Conservation (phyloP, 306 rosid genomes). For the Fragaria iinumae region DNA sequence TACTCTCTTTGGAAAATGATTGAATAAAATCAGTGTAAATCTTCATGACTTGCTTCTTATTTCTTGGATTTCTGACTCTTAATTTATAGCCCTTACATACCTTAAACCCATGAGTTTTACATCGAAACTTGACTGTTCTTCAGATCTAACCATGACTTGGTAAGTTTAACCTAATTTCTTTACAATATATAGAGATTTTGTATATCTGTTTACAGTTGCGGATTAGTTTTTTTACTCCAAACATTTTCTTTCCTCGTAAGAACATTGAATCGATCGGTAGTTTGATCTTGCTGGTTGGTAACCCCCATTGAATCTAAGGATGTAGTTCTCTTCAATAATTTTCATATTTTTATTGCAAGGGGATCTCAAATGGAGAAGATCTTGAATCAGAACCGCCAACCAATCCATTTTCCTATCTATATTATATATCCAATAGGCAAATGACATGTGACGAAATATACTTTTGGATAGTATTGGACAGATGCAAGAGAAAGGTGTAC, state of each 20-base stretch:
- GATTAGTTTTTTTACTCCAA: no score
- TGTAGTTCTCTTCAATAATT: background rate
- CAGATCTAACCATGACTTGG: background rate
- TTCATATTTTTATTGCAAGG: background rate
- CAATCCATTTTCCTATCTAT: background rate
- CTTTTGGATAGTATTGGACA: background rate
- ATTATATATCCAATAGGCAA: background rate
- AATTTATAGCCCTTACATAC: background rate
- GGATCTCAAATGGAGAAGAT: background rate
- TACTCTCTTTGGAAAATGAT: background rate
- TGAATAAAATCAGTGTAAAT: background rate
- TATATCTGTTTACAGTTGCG: no score
- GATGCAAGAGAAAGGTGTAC: background rate
- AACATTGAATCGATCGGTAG: no score
- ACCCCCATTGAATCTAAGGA: background rate
- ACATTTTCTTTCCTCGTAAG: background rate
- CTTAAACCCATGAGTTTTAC: background rate
- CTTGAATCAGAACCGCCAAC: background rate
- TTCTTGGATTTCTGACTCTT: background rate
- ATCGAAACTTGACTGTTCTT: background rate
- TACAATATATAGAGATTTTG: background rate
- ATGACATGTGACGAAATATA: background rate
- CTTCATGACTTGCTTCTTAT: background rate
- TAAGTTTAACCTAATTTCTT: background rate
- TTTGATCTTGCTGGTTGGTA: background rate